These are phyloP conservation scores for Cantharellus anzutake DNA, from an alignment of 768 basidiomycete genomes.

Conservation along the genomic window DNA sequence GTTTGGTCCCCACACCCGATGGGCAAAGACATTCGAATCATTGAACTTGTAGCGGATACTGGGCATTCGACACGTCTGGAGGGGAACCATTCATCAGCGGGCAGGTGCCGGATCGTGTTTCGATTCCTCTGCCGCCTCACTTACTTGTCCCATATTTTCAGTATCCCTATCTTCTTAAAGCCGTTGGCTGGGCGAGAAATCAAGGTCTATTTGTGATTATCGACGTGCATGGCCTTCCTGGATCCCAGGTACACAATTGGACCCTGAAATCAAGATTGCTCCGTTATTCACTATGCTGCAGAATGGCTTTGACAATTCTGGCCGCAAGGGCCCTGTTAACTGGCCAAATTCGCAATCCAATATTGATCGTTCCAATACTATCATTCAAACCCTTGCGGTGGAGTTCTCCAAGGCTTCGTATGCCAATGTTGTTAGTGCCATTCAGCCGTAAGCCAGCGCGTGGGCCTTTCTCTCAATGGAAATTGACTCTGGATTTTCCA, in stretches of 20 bases:
- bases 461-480: neutral
- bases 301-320: conserved; percentile 68
- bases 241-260: conserved; percentile 32
- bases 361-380: conserved; percentile 41
- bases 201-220: conserved; percentile 63
- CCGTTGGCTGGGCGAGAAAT: conserved; percentile 46
- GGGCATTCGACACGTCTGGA: conserved; percentile 64
- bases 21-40: neutral
- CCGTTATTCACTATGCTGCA: conserved; percentile 5
- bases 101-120: neutral
- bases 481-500: neutral
- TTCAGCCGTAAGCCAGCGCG: conserved; percentile 27
- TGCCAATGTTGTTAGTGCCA: conserved; percentile 33
- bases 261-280: neutral
- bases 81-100: conserved; percentile 49
- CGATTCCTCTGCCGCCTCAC: neutral
- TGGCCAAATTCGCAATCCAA: conserved; percentile 55
- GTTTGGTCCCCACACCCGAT: neutral
- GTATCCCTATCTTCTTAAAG: conserved; percentile 13
- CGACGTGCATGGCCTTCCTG: conserved; percentile 70
- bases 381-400: conserved; percentile 43
- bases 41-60: conserved; percentile 39
- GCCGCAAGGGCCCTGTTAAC: conserved; percentile 39
- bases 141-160: neutral
- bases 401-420: conserved; percentile 25